Base-by-base conservation (phyloP, 129 eudicot genomes). In the Arctium lappa region DNA sequence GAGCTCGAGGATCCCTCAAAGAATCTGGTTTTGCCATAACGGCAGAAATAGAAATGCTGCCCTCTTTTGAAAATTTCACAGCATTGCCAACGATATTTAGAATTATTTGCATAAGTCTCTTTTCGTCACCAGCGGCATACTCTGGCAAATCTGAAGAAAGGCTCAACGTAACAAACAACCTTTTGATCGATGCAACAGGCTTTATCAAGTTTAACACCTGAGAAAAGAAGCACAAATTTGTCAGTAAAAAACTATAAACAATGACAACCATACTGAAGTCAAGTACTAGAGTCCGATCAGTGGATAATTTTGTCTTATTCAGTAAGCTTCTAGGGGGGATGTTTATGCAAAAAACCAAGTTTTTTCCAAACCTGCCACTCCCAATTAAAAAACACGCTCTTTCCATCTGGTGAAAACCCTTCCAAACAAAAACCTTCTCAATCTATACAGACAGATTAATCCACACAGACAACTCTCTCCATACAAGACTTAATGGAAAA, bases 11-110 rank as follows among this genome's bases (percentile, higher is more conserved):
- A 86, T 94, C 98, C 78, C 90, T 89, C 65, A 91, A 66, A 60
- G 93, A 89, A 65, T 93, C 99, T 13, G 91, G 77, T 74, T 88
- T 91, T 73, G 93, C 97, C 82, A 90, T 85, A 77, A 81, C 60
- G n/a, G 91, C 98, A 68, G 90, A 86, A 78, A 95, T 81, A 5
- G 91, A 85, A 69, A 95, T 75, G 82, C 88, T 83, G 69, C 99
- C 99, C 69, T 93, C 97, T 89, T 90, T 95, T 8, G 98, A 84
- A 86, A 95, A 95, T 68, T 95, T 95, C 27, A 93, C 95, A 82
- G 99, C 98, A 88, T 95, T 95, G 11, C 99, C 99, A 60, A 91
- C 88, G 75, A 95, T 87, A 89, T 95, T 95, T 79, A 95, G 56
- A 22, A 95, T 75, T 70, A 88, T 83, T 88, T 95, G 99, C 99